phyloP scores from a whole-genome alignment of 352 stramenopile genomes.

The Vaucheria bursata region DNA sequence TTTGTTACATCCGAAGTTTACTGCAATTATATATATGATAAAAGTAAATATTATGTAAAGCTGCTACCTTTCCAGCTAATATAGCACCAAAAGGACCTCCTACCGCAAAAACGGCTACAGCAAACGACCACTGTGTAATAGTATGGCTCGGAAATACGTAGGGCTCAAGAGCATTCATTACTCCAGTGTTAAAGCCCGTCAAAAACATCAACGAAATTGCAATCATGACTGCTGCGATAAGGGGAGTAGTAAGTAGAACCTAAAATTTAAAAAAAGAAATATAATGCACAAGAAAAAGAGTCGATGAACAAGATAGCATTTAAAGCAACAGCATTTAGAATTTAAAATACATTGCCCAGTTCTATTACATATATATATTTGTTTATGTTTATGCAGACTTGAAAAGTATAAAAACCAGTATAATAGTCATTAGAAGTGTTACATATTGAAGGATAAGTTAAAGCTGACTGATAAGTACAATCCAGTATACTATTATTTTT shows the following conservation, averaged over 20 bases:
- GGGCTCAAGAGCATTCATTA: slow-evolving; percentile 61
- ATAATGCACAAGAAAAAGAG: background rate
- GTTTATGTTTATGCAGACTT: too few relatives aligned
- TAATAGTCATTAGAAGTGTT: too few relatives aligned
- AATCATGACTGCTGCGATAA: slow-evolving; percentile 61
- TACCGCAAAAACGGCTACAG: slow-evolving; percentile 61
- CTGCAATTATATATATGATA: background rate
- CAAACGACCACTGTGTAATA: slow-evolving; percentile 57
- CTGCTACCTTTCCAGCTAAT: slow-evolving; percentile 13
- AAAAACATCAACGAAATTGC: slow-evolving; percentile 62
- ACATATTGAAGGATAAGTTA: too few relatives aligned
- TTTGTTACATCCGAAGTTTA: too few relatives aligned
- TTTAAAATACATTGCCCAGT: background rate
- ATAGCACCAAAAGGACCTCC: slow-evolving; percentile 56
- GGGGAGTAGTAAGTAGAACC: slow-evolving; percentile 57
- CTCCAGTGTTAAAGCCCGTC: slow-evolving; percentile 64
- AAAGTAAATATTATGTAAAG: background rate
- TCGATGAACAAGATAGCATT: background rate
- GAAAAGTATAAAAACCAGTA: too few relatives aligned
- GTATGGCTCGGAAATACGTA: slow-evolving; percentile 62
- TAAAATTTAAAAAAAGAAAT: background rate
- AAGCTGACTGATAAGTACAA: too few relatives aligned
- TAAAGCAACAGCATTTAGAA: background rate
- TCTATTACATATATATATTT: too few relatives aligned
- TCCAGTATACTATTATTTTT: too few relatives aligned